A percentile compares a stretch with the other conserved stretches of the same genome.
phyloP scores from a whole-genome alignment of 139 green algal genomes.

The Picochlorum sp. region DNA sequence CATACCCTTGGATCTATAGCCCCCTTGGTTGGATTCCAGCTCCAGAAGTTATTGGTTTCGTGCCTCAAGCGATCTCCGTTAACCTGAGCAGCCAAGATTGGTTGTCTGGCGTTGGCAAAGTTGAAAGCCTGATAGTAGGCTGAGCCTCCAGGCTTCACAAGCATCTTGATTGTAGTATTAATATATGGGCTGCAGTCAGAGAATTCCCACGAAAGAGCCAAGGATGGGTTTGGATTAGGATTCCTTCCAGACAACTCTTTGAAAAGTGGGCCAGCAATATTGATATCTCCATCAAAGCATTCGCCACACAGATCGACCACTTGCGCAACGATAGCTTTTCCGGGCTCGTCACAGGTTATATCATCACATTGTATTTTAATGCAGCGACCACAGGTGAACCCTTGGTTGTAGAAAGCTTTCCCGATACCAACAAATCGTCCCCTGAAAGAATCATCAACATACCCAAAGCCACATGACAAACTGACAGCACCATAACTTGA shows the following conservation, averaged over 20 bases:
- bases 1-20: neutral
- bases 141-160: conserved; percentile 16
- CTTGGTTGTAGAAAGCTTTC: conserved; percentile 2
- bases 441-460: neutral
- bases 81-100: conserved; percentile 12
- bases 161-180: conserved; percentile 27
- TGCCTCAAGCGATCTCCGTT: conserved; percentile 14
- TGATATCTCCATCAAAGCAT: conserved; percentile 9
- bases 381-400: conserved; percentile 18
- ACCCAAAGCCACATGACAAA: conserved; percentile 17
- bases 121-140: conserved; percentile 24
- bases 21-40: neutral
- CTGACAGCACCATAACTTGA: neutral
- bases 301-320: conserved; percentile 27
- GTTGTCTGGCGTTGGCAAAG: conserved; percentile 19
- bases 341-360: neutral
- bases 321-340: conserved; percentile 5
- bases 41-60: conserved; percentile 7
- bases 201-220: conserved; percentile 10
- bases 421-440: conserved; percentile 16
- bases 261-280: conserved; percentile 7
- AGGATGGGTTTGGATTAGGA: neutral
- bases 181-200: conserved; percentile 12
- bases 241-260: conserved; percentile 5
- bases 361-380: conserved; percentile 22